phyloP scores from a whole-genome alignment of 495 filamentous ascomycete genomes.

The Tuber magnatum region DNA sequence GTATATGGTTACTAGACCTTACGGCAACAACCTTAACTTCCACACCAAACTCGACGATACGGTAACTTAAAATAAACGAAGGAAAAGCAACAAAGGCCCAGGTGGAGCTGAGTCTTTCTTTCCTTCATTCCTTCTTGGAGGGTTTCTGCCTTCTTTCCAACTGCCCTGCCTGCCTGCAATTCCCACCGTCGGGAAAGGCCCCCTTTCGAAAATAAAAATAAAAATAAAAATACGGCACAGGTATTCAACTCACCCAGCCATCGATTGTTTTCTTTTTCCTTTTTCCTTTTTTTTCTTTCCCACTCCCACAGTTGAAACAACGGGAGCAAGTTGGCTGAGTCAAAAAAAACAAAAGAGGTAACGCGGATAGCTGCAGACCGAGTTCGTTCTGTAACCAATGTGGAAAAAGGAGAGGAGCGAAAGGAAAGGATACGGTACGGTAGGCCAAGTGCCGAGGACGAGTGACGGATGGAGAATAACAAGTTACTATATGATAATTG shows the following conservation, averaged over 20 bases:
- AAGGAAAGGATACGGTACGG: not conserved
- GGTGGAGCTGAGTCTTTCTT: not conserved
- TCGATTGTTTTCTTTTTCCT: not conserved
- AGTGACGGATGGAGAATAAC: not conserved
- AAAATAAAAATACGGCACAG: not conserved
- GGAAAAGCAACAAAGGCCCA: not conserved
- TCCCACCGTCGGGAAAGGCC: not conserved
- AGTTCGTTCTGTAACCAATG: not conserved
- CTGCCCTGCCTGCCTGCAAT: not conserved
- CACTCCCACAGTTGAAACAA: not conserved
- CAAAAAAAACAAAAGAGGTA: not conserved
- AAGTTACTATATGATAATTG: not conserved
- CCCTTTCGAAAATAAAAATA: not conserved
- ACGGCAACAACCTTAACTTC: not conserved
- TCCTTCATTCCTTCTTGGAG: not conserved
- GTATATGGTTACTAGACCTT: not conserved
- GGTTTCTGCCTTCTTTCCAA: conserved; percentile 2
- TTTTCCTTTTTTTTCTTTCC: not conserved
- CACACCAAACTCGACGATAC: not conserved
- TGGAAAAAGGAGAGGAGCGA: not conserved
- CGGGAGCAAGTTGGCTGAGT: not conserved
- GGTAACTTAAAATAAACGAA: not conserved
- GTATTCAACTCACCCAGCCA: not conserved
- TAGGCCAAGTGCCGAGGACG: not conserved
- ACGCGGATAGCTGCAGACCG: not conserved